A percentile compares a stretch with the other conserved stretches of the same genome.
phyloP scores from a whole-genome alignment of 2,329 filamentous ascomycete genomes.

The Pezicula radicicola region DNA sequence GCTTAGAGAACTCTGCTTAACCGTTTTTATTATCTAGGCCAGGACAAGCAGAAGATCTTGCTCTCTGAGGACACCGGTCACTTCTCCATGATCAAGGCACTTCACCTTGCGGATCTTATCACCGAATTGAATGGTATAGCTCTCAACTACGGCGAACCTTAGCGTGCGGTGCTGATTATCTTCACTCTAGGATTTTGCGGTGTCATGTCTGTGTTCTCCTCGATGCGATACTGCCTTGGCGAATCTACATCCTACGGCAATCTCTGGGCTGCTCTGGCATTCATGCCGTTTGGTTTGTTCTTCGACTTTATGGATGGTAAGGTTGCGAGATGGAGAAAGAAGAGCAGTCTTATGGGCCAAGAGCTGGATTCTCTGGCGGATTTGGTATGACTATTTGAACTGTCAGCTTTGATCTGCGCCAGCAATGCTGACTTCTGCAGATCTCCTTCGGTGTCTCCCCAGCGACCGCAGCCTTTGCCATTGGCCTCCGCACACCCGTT shows the following conservation, averaged over 20 bases:
- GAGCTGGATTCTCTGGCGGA: slow-evolving; percentile 96
- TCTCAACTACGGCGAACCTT: not conserved
- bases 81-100: slow-evolving; percentile 65
- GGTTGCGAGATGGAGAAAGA: slow-evolving; percentile 93
- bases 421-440: slow-evolving; percentile 40
- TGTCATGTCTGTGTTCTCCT: slow-evolving; percentile 94
- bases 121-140: slow-evolving; percentile 72
- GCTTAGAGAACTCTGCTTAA: slow-evolving; percentile 10
- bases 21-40: slow-evolving; percentile 37
- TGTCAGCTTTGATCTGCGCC: slow-evolving; percentile 1
- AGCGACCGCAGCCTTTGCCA: slow-evolving; percentile 80
- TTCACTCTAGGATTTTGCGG: slow-evolving; percentile 67
- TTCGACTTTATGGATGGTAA: slow-evolving; percentile 99
- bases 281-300: slow-evolving; percentile 91
- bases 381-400: slow-evolving; percentile 57
- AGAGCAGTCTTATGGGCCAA: slow-evolving; percentile 96
- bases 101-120: slow-evolving; percentile 81
- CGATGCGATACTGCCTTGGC: slow-evolving; percentile 86
- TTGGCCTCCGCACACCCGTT: slow-evolving; percentile 79
- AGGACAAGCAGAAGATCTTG: slow-evolving; percentile 75
- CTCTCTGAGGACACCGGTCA: slow-evolving; percentile 69
- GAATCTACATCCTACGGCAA: slow-evolving; percentile 62
- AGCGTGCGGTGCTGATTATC: not conserved
- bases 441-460: slow-evolving; percentile 95
- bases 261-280: slow-evolving; percentile 77